phyloP scores from a whole-genome alignment of 2,329 filamentous ascomycete genomes.

The Karstenula rhodostoma region DNA sequence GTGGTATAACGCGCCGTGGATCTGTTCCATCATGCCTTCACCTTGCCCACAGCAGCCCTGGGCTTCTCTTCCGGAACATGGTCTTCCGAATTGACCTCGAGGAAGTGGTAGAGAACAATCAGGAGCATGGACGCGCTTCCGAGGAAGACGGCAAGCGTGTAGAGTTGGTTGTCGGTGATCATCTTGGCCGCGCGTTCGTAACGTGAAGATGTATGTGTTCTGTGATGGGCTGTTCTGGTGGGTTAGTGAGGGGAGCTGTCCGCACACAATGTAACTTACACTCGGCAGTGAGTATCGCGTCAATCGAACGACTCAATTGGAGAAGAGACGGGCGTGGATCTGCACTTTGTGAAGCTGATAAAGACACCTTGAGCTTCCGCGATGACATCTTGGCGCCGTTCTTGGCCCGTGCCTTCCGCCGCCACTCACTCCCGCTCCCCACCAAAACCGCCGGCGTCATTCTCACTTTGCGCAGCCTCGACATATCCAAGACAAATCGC shows the following conservation, averaged over 20 bases:
- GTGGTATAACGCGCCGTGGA: slow-evolving; percentile 4
- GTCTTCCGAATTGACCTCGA: slow-evolving; percentile 87
- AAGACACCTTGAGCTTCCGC: slow-evolving; percentile 34
- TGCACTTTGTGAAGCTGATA: slow-evolving; percentile 8
- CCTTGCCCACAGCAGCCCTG: slow-evolving; percentile 38
- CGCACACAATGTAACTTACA: background rate
- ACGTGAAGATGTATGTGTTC: slow-evolving; percentile 24
- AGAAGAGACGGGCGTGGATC: slow-evolving; percentile 1
- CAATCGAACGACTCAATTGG: slow-evolving; percentile 11
- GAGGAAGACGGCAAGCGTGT: slow-evolving; percentile 90
- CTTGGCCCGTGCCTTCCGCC: slow-evolving; percentile 19
- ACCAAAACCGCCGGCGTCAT: slow-evolving; percentile 45
- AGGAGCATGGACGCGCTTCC: slow-evolving; percentile 89
- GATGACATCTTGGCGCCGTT: slow-evolving; percentile 19
- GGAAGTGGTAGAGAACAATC: slow-evolving; percentile 94
- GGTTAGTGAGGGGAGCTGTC: slow-evolving; percentile 20
- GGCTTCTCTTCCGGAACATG: slow-evolving; percentile 40
- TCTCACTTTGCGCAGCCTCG: slow-evolving; percentile 42
- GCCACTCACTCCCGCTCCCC: slow-evolving; percentile 31
- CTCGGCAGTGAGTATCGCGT: background rate
- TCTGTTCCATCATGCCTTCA: slow-evolving; percentile 25
- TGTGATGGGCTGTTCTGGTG: slow-evolving; percentile 25
- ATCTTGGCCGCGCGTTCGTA: slow-evolving; percentile 61
- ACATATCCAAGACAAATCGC: slow-evolving; percentile 25
- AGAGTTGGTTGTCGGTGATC: slow-evolving; percentile 94